phyloP scores from a whole-genome alignment of 2,329 filamentous ascomycete genomes.

The Mycosphaerella arachidis region DNA sequence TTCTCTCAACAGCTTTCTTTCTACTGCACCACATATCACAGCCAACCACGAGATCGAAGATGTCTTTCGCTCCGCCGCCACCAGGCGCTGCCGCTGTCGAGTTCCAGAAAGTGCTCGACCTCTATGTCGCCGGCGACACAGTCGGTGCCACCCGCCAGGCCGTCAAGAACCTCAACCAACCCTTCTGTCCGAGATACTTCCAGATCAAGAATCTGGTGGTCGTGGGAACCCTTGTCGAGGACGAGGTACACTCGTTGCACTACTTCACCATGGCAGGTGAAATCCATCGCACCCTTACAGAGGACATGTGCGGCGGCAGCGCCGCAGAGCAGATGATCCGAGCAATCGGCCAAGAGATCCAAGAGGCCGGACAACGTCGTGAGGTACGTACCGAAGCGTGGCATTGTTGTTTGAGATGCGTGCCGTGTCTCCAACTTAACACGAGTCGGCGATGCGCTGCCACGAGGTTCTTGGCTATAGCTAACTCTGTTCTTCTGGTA shows the following conservation, averaged over 20 bases:
- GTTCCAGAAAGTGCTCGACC: background rate
- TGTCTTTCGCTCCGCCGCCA: background rate
- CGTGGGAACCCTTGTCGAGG: background rate
- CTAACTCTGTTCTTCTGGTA: no score
- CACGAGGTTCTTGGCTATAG: no score
- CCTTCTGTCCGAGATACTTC: background rate
- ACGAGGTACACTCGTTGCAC: background rate
- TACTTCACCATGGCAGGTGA: background rate
- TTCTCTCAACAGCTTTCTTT: background rate
- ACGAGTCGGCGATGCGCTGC: no score
- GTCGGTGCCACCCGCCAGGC: background rate
- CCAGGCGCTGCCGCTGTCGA: background rate
- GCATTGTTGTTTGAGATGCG: no score
- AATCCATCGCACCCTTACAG: background rate
- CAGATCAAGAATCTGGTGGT: background rate
- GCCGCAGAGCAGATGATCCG: background rate
- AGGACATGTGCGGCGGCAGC: background rate
- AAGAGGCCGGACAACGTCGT: background rate
- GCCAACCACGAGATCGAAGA: background rate
- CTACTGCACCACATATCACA: background rate
- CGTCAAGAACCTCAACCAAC: background rate
- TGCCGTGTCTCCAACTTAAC: no score
- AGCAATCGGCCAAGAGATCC: background rate
- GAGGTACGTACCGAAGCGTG: background rate
- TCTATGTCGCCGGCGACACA: background rate